Evolutionary conservation across 768 basidiomycete genomes (phyloP), one percentile per base, ranked within the genome.

Genomic region (Leccinum ochraceum): DNA sequence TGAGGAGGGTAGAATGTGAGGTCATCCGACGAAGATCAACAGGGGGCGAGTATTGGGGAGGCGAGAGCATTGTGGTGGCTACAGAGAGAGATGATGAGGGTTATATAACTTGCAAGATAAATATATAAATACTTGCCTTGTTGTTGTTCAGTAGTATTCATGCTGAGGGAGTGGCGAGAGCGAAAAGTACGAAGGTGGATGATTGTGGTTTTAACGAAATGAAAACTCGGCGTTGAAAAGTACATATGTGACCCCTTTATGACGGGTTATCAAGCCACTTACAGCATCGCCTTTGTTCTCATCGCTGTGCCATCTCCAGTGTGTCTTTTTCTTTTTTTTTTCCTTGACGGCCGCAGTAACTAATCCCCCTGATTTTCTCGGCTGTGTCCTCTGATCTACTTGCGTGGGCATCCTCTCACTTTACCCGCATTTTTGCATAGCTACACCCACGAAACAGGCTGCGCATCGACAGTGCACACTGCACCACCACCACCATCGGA

Each of bases 1-100:
- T 76, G 59, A 86, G 78, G 51, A 77, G 73, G 13, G 77, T 72
- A 30, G 73, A 75, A 32, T 75, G 75, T 28, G 84, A 85, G 20
- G 81, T 82, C 75, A 86, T 83, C 67, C 82, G 83, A 49, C 84
- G 81, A 52, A 85, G 76, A 68, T 85, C 83, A 53, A 76, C 69
- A 56, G 78, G 73, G 58, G 78, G 71, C 28, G 78, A 72, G 63
- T 65, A 37, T 53, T 66, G 71, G 8, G 60, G 58, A 10, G 61
- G 65, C 9, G 61, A 53, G 49, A 61, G 56, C 54, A 63, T 36
- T 36, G 34, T 59, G 62, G 59, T 67, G 53, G 61, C 67, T 73
- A 30, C 37, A 49, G 5, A 49, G 10, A 59, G 10, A 59, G 36
- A 34, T 28, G 11, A 30, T 60, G 32, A 53, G 34, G 9, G 6